A percentile compares a stretch with the other conserved stretches of the same genome.
phyloP scores from a whole-genome alignment of 768 basidiomycete species.

The Rhodotorula kratochvilovae region DNA sequence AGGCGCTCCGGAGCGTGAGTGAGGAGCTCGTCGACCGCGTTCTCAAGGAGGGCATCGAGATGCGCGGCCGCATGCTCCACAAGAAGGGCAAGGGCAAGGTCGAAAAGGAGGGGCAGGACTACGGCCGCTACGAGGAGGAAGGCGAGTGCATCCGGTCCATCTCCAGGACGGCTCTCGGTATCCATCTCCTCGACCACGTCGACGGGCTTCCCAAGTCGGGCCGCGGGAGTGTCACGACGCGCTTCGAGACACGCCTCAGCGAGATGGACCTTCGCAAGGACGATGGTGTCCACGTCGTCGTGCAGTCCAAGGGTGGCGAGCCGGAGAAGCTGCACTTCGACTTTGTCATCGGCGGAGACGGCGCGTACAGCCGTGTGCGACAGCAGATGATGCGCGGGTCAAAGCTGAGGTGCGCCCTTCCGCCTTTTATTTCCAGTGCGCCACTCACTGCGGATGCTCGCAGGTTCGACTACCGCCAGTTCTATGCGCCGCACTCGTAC shows the following conservation, averaged over 20 bases:
- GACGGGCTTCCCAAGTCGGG: conserved; percentile 46
- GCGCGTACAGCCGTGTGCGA: conserved; percentile 84
- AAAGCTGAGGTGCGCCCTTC: background rate
- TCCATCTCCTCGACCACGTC: conserved; percentile 72
- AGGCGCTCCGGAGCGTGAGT: conserved; percentile 78
- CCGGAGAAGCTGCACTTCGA: conserved; percentile 51
- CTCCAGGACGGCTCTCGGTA: conserved; percentile 79
- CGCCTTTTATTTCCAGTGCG: background rate
- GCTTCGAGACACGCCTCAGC: conserved; percentile 76
- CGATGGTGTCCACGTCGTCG: conserved; percentile 42
- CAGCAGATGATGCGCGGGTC: conserved; percentile 86
- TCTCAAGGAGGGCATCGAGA: conserved; percentile 76
- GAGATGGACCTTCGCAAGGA: conserved; percentile 64
- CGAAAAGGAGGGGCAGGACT: conserved; percentile 56
- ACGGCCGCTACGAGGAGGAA: conserved; percentile 83
- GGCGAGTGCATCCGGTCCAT: conserved; percentile 94
- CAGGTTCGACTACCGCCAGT: conserved; percentile 88
- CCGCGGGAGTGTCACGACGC: conserved; percentile 60
- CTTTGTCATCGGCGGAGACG: conserved; percentile 75
- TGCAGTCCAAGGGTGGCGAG: conserved; percentile 54
- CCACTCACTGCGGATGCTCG: background rate
- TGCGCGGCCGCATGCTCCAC: conserved; percentile 95
- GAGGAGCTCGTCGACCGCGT: conserved; percentile 64
- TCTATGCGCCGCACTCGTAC: conserved; percentile 93
- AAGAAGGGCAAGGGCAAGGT: conserved; percentile 47